phyloP scores from a whole-genome alignment of 129 eudicot genomes.

The Solidago caesia region DNA sequence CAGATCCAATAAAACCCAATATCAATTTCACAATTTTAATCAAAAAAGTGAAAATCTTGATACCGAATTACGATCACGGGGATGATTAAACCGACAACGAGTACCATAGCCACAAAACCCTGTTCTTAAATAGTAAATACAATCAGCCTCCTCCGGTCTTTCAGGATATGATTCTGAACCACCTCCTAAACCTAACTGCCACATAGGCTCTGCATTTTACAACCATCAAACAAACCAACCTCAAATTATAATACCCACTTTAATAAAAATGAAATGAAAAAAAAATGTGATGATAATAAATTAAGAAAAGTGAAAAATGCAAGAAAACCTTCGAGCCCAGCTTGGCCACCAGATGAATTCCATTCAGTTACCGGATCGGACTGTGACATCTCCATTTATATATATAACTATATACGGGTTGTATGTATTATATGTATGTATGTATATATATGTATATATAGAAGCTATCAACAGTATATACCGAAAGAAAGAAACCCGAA shows the following conservation, averaged over 20 bases:
- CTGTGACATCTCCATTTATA: slow-evolving; percentile 52
- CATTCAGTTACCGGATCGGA: slow-evolving; percentile 70
- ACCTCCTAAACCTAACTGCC: slow-evolving; percentile 65
- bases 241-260: slow-evolving; percentile 20
- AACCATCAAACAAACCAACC: slow-evolving; percentile 20
- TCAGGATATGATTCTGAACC: slow-evolving; percentile 70
- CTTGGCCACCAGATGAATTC: slow-evolving; percentile 58
- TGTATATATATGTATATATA: background rate
- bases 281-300: background rate
- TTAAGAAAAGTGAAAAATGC: slow-evolving; percentile 33
- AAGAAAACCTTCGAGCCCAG: slow-evolving; percentile 76
- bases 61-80: slow-evolving; percentile 75
- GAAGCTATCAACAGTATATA: slow-evolving; percentile 28
- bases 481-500: slow-evolving; percentile 21
- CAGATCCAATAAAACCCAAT: slow-evolving; percentile 24
- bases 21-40: slow-evolving; percentile 27
- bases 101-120: slow-evolving; percentile 86
- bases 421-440: slow-evolving; percentile 25
- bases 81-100: slow-evolving; percentile 93
- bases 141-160: slow-evolving; percentile 80
- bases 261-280: slow-evolving; percentile 10
- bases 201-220: slow-evolving; percentile 78
- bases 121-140: slow-evolving; percentile 72
- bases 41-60: background rate
- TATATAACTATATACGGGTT: slow-evolving; percentile 11